These are phyloP conservation scores for Diaporthe capsici DNA, from an alignment of 2,329 filamentous ascomycete species.

Conservation along the genomic window DNA sequence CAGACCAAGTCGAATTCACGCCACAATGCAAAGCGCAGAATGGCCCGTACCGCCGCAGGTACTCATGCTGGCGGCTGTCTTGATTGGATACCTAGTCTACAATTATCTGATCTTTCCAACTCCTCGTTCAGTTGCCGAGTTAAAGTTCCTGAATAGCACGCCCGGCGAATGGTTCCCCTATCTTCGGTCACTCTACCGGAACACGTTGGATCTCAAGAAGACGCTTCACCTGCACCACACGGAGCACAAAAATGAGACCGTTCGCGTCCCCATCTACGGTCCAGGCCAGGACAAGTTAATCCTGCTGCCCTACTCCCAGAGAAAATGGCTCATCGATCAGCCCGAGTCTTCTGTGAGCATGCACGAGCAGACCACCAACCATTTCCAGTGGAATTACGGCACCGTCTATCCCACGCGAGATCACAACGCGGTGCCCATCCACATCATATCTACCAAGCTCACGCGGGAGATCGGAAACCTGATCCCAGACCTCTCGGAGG, in stretches of 20 bases:
- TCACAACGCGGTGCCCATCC: slow-evolving; percentile 35
- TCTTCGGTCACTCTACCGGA: slow-evolving; percentile 34
- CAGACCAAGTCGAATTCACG: neutral
- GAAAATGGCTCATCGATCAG: slow-evolving; percentile 36
- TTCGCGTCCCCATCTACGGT: slow-evolving; percentile 34
- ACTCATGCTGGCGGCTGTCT: slow-evolving; percentile 16
- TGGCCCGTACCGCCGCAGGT: slow-evolving; percentile 22
- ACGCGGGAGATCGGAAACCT: slow-evolving; percentile 35
- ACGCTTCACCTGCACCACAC: slow-evolving; percentile 38
- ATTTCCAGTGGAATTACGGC: slow-evolving; percentile 34
- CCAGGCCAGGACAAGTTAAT: slow-evolving; percentile 30
- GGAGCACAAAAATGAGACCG: slow-evolving; percentile 36
- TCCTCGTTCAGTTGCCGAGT: slow-evolving; percentile 31
- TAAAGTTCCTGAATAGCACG: slow-evolving; percentile 9
- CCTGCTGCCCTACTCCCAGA: slow-evolving; percentile 26
- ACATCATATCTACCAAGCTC: slow-evolving; percentile 35
- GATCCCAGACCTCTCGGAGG: slow-evolving; percentile 32
- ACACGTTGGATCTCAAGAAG: slow-evolving; percentile 33
- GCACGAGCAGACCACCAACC: slow-evolving; percentile 36
- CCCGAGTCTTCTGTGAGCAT: slow-evolving; percentile 38
- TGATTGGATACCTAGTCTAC: slow-evolving; percentile 31
- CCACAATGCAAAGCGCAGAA: slow-evolving; percentile 32
- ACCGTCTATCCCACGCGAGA: slow-evolving; percentile 38
- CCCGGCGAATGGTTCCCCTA: slow-evolving; percentile 33
- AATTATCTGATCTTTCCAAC: slow-evolving; percentile 33